Evolutionary conservation across 2,329 filamentous ascomycete genomes (phyloP), one percentile per base, ranked within the genome.

Genomic region (Pseudogymnoascus pannorum): DNA sequence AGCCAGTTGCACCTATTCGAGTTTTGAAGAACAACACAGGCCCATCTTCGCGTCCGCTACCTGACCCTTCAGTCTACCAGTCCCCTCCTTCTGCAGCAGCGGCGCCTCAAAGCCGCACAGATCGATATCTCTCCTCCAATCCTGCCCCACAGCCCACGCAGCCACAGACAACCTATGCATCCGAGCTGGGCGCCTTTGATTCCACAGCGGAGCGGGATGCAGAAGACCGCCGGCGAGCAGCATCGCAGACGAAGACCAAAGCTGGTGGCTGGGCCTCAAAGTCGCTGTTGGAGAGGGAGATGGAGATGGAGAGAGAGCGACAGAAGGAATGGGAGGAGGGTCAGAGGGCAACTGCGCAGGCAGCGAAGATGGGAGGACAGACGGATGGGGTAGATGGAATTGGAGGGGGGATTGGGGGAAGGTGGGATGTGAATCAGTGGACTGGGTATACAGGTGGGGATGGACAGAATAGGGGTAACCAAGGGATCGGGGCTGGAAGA

Each of bases 351-450:
- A 82, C 84, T 16, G 81, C 83, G 20, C 80, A 80, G 61, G 79
- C 82, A 0, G 77, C 78, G 5, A 78, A 77, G 33, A 77, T 81
- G 29, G 74, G 74, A 0, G 76, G 78, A 1, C 78, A 79, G 16
- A 74, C 75, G 1, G 80, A 79, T 8, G 71, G 69, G 2, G 79
- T 82, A 12, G 85, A 87, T 22, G 87, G 87, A 0, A 82, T 84
- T 42, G 85, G 85, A 0, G 84, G 83, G n/a, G 88, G 88, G 0
- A 77, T 87, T 24, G 82, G 80, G 1, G 84, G 89, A 9, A 80
- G 81, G 14, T 92, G 88, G 88, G 88, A 92, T 67, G 86, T 91
- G 9, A 83, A 86, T 61, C 88, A 91, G 74, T 91, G 89, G 83
- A 78, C 78, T 64, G 88, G 89, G 0, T 92, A 82, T 69, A 88